Base-by-base conservation (phyloP, 768 basidiomycete genomes). In the Megacollybia marginata region DNA sequence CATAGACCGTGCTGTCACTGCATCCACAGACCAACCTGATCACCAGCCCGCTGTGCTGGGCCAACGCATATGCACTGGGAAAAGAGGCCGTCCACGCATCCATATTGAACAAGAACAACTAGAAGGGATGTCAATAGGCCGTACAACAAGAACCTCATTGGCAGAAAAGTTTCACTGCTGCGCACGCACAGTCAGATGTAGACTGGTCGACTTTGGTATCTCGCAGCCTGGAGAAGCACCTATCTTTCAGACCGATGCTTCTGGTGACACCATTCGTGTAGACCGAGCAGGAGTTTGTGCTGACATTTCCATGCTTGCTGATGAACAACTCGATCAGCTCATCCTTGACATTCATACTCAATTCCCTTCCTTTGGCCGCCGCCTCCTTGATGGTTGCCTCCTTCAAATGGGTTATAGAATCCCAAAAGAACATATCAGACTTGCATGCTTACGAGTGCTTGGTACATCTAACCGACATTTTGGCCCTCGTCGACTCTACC, bases 151-250 rank as follows among this genome's bases (percentile, higher is more conserved):
- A 0, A 57, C 55, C 1, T 48, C 48, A 18, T 42, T 63, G 2
- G 60, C 55, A 1, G 43, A 52, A 4, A 54, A 62, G 10, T 54
- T 63, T 20, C 58, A 52, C 6, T 54, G 51, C 20, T 38, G 33
- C 20, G 16, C 57, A 1, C 53, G 60, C 5, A 65, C 61, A 18
- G 44, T 67, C 16, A 56, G 57, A 1, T 53, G 61, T 19, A 54
- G 62, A 6, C 60, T 60, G n/a, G 46, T 66, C 4, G 62, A 66
- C 10, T 53, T 51, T 35, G 59, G 59, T 1, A 48, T 66, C 11
- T 59, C 52, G 2, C 38, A 58, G 32, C 58, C 63, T 32, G 51
- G 53, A 0, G 43, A 31, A 0, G 61, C 60, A 1, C 59, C 54
- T 44, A 34, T 42, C 7, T n/a, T n/a, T n/a, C 46, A 52, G 4